Base-by-base conservation (phyloP, 176 grass and related monocot species). In the Cenchrus purpureus region DNA sequence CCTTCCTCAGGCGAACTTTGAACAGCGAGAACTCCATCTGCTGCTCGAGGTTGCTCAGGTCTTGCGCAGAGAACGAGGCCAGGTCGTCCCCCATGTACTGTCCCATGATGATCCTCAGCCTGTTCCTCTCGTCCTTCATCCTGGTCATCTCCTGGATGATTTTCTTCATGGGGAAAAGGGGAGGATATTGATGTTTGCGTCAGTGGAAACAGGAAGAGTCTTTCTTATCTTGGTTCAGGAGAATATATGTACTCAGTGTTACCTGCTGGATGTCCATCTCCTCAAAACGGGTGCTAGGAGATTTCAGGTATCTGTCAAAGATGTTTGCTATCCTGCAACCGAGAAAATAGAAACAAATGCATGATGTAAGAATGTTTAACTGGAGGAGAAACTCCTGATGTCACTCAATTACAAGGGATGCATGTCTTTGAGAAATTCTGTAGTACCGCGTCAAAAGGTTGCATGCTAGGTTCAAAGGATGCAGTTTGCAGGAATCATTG, bases 221-320 rank as follows among this genome's bases (percentile, higher is more conserved):
- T 13, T 53, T 53, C 4, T 7, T 1, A 7, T 46, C 45, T 49
- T 81, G 34, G 48, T 92, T 84, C 72, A 10, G 40, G 51, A 60
- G 68, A 59, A 80, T n/a, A 14, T 0, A 0, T 25, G 25, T 25
- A n/a, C 3, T 40, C 37, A 3, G 37, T 40, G 37, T 40, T 86
- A 94, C 91, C 89, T 94, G 91, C 25, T 91, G 91, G 44, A 61
- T 72, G 45, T 94, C 85, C 71, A 90, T 88, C 75, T 86, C 91
- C 83, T 97, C 91, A 22, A 91, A 93, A 14, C 84, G 89, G 79
- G 94, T 93, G 79, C 73, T 90, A 7, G 94, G 92, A 61, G 81
- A 52, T 86, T 91, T 97, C 57, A 92, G 91, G 69, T 97, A 97
- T 53, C 91, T 90, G 57, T 93, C 91, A 64, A 97, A 94, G 65